These are phyloP conservation scores for Pseudomonodictys pantanalensis DNA, from an alignment of 495 filamentous ascomycete species.

Conservation along the genomic window DNA sequence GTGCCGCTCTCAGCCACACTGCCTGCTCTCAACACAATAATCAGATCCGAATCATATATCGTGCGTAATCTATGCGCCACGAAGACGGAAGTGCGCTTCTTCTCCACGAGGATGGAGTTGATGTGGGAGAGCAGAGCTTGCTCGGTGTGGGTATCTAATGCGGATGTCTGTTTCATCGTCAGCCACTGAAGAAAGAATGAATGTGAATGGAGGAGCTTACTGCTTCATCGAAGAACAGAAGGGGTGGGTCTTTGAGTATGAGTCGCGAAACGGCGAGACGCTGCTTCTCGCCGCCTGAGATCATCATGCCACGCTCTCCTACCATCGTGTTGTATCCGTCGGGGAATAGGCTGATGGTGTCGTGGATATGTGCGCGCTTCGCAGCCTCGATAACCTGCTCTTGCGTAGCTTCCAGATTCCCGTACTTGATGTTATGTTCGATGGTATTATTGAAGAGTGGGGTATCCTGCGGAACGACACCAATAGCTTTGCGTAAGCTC, in stretches of 20 bases:
- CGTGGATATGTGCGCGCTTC: conserved; percentile 76
- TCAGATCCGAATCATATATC: conserved; percentile 86
- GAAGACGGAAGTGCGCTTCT: conserved; percentile 85
- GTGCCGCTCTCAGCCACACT: conserved; percentile 81
- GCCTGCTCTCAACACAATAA: conserved; percentile 85
- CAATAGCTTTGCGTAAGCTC: conserved; percentile 79
- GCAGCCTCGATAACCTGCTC: conserved; percentile 75
- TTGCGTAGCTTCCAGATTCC: conserved; percentile 72
- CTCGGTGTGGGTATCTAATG: conserved; percentile 93
- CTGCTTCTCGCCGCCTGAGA: conserved; percentile 92
- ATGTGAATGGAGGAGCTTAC: conserved; percentile 44
- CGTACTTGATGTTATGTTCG: conserved; percentile 92
- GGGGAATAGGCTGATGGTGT: conserved; percentile 72
- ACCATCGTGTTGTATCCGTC: conserved; percentile 90
- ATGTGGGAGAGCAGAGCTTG: conserved; percentile 89
- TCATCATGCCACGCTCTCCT: conserved; percentile 97
- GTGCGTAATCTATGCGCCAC: conserved; percentile 89
- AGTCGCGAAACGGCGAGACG: conserved; percentile 82
- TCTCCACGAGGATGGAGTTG: conserved; percentile 87
- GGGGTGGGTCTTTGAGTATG: conserved; percentile 84
- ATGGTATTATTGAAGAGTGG: conserved; percentile 96
- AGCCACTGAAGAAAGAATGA: not conserved
- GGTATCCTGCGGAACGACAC: conserved; percentile 96
- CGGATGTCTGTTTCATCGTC: conserved; percentile 63
- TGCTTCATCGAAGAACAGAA: conserved; percentile 97